A percentile compares a stretch with the other conserved stretches of the same genome.
These are phyloP conservation scores for Calendula officinalis DNA, from an alignment of 129 eudicot species.

Conservation along the genomic window DNA sequence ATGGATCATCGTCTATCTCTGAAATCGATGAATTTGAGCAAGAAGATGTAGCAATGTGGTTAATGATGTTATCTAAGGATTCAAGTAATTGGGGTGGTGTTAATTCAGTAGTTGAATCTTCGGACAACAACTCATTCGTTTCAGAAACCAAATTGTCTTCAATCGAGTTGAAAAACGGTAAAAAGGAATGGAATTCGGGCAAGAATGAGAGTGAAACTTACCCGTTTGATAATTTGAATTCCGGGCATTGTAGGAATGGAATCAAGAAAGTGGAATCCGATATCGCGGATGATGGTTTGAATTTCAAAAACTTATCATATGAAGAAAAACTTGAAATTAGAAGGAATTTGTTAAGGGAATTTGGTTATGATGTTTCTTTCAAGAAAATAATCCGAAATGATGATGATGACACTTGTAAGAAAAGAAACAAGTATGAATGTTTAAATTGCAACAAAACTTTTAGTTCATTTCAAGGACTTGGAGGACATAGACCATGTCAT, in stretches of 20 bases:
- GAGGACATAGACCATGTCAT: conserved; percentile 89
- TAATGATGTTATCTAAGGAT: conserved; percentile 94
- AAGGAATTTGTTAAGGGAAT: conserved; percentile 32
- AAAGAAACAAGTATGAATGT: conserved; percentile 77
- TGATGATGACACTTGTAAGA: conserved; percentile 38
- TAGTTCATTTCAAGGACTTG: conserved; percentile 85
- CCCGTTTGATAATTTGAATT: conserved; percentile 53
- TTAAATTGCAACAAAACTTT: conserved; percentile 70
- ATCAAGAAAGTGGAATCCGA: conserved; percentile 25
- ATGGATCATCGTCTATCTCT: conserved; percentile 65
- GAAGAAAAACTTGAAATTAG: conserved; percentile 39
- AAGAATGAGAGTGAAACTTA: conserved; percentile 45
- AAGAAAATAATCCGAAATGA: conserved; percentile 40
- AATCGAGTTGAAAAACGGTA: conserved; percentile 34
- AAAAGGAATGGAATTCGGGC: conserved; percentile 34
- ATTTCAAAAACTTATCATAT: conserved; percentile 2
- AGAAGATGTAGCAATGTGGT: conserved; percentile 81
- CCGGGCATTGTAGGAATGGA: conserved; percentile 62
- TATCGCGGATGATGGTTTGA: no score
- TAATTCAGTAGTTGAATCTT: conserved; percentile 66
- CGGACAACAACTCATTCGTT: conserved; percentile 74
- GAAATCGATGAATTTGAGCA: conserved; percentile 74
- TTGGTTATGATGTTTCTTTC: conserved; percentile 30
- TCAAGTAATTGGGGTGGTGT: conserved; percentile 52
- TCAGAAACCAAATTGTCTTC: conserved; percentile 68